Percentiles rank a stretch among this genome's conserved stretches.
Conservation (phyloP, 139 green algal species). For the Chlamydomonas eustigma region DNA sequence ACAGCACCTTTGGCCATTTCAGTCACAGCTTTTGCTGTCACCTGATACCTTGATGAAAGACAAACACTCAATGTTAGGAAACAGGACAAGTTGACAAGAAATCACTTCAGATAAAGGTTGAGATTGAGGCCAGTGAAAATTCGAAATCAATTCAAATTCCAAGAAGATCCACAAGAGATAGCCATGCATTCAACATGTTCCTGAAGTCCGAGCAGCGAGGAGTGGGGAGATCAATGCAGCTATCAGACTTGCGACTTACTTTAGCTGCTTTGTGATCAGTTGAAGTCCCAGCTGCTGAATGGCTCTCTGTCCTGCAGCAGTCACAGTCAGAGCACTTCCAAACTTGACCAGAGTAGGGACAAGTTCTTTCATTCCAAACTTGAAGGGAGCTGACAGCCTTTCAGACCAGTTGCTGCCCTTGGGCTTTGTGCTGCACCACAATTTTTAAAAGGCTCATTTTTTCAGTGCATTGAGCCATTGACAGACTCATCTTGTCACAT, state of each 20-base stretch:
- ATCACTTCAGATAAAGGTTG: too few relatives aligned
- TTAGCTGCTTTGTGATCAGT: slow-evolving; percentile 40
- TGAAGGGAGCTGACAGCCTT: slow-evolving; percentile 53
- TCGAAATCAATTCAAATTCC: neutral
- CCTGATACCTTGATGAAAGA: slow-evolving; percentile 22
- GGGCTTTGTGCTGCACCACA: neutral
- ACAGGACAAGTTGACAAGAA: too few relatives aligned
- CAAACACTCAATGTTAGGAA: too few relatives aligned
- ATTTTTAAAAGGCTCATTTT: too few relatives aligned
- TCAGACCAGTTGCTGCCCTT: slow-evolving; percentile 26
- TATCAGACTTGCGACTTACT: slow-evolving; percentile 29
- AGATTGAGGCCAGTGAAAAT: too few relatives aligned
- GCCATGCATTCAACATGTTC: too few relatives aligned
- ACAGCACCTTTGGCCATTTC: slow-evolving; percentile 3
- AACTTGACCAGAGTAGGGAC: slow-evolving; percentile 61
- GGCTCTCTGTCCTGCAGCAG: slow-evolving; percentile 22
- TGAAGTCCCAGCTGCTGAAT: slow-evolving; percentile 47
- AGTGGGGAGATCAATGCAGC: too few relatives aligned
- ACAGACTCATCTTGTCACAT: too few relatives aligned
- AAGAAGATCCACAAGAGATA: neutral
- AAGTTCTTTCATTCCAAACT: slow-evolving; percentile 60
- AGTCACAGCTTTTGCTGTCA: slow-evolving; percentile 4
- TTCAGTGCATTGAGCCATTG: too few relatives aligned
- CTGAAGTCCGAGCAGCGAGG: too few relatives aligned
- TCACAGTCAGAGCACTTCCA: slow-evolving; percentile 47